Evolutionary conservation across 768 basidiomycete genomes (phyloP).

Genomic region (Amanita fuliginea): DNA sequence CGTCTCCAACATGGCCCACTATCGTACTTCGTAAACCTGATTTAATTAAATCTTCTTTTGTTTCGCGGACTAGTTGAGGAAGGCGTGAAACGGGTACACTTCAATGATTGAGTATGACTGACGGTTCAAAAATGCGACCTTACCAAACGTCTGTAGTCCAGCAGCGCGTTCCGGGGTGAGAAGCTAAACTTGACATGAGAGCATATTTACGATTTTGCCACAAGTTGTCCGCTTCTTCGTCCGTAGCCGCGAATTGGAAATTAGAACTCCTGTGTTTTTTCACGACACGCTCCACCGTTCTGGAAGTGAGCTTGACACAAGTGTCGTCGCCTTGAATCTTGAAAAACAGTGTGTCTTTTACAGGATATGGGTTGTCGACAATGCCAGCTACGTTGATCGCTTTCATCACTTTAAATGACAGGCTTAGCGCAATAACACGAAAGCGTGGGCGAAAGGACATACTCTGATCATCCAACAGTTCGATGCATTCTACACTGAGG

Average conservation of each 20-base stretch:
- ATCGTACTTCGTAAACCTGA: slow-evolving; percentile 55
- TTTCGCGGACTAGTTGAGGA: slow-evolving; percentile 63
- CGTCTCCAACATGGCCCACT: slow-evolving; percentile 76
- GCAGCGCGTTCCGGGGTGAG: slow-evolving; percentile 49
- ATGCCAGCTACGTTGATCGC: slow-evolving; percentile 64
- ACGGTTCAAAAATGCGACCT: slow-evolving; percentile 6
- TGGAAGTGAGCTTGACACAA: slow-evolving; percentile 46
- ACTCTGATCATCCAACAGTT: slow-evolving; percentile 75
- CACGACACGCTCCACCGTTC: slow-evolving; percentile 48
- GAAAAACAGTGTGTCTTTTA: slow-evolving; percentile 78
- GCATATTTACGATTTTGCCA: slow-evolving; percentile 88
- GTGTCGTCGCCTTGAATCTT: slow-evolving; percentile 75
- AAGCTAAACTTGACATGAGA: slow-evolving; percentile 56
- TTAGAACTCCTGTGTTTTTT: slow-evolving; percentile 54
- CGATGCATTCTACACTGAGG: slow-evolving; percentile 60
- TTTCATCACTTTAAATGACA: slow-evolving; percentile 47
- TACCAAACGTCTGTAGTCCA: slow-evolving; percentile 93
- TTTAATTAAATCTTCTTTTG: slow-evolving; percentile 61
- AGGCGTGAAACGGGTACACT: slow-evolving; percentile 64
- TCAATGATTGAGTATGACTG: neutral
- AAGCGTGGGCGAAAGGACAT: neutral
- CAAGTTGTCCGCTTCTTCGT: slow-evolving; percentile 64
- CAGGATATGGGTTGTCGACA: slow-evolving; percentile 49
- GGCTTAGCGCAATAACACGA: neutral
- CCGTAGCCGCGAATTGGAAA: slow-evolving; percentile 65